phyloP scores from a whole-genome alignment of 139 green algal species.

The Pedinophyceae sp. region DNA sequence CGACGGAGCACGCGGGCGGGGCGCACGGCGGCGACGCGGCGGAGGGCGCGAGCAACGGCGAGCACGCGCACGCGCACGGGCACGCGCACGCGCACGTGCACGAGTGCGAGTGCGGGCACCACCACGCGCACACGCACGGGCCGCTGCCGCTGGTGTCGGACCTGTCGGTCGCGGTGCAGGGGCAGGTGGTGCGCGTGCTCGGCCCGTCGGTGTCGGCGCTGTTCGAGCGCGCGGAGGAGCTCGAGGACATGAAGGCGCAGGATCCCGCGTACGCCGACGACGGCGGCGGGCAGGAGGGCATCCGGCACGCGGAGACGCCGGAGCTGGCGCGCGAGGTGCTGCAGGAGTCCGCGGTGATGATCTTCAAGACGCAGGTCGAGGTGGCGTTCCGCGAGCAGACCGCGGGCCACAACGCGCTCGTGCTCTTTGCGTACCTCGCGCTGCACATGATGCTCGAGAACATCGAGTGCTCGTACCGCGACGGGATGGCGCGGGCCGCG shows the following conservation, averaged over 20 bases:
- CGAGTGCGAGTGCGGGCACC: neutral
- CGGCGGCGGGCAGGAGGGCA: slow-evolving; percentile 2
- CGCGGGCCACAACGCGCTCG: slow-evolving; percentile 29
- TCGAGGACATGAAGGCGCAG: slow-evolving; percentile 26
- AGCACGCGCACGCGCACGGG: neutral
- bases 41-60: neutral
- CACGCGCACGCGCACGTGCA: neutral
- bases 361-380: slow-evolving; percentile 33
- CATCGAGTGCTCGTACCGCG: too few species aligned
- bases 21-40: too few species aligned
- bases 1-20: neutral
- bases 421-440: slow-evolving; percentile 26
- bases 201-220: slow-evolving; percentile 13
- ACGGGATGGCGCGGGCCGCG: too few species aligned
- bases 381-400: slow-evolving; percentile 33
- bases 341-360: slow-evolving; percentile 22
- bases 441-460: slow-evolving; percentile 23
- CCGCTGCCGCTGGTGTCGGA: too few species aligned
- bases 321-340: slow-evolving; percentile 31
- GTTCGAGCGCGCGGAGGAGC: slow-evolving; percentile 28
- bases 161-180: too few species aligned
- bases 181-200: slow-evolving; percentile 15
- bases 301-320: slow-evolving; percentile 33
- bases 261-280: slow-evolving; percentile 3
- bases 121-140: too few species aligned